Conservation (phyloP, 805 yeast genomes). For the Trichomonascus vanleenenianus region DNA sequence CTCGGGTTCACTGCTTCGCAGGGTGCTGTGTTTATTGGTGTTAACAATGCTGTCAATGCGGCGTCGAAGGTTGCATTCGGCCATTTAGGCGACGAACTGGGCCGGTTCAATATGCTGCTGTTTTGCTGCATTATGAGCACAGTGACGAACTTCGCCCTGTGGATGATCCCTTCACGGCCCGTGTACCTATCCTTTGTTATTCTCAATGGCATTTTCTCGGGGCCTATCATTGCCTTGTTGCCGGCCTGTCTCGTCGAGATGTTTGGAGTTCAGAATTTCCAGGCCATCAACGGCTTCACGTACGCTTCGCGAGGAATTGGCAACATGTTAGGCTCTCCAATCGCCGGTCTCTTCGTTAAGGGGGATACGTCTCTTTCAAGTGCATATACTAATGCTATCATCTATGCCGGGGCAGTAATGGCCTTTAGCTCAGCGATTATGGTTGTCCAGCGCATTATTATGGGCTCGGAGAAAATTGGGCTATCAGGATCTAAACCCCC, state of each 20-base stretch:
- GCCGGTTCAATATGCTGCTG: slow-evolving; percentile 48
- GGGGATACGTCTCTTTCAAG: slow-evolving; percentile 2
- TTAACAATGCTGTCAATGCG: slow-evolving; percentile 19
- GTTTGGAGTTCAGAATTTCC: slow-evolving; percentile 17
- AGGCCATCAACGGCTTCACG: slow-evolving; percentile 15
- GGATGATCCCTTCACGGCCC: slow-evolving; percentile 11
- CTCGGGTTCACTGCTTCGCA: slow-evolving; percentile 14
- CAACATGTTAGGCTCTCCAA: slow-evolving; percentile 17
- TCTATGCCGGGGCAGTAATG: slow-evolving; percentile 15
- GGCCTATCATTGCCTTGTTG: slow-evolving; percentile 15
- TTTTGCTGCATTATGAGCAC: slow-evolving; percentile 37
- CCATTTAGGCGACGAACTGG: slow-evolving; percentile 42
- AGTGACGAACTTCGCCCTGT: slow-evolving; percentile 40
- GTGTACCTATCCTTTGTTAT: slow-evolving; percentile 15
- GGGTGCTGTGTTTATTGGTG: slow-evolving; percentile 18
- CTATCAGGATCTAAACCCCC: too few species aligned
- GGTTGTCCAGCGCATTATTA: not conserved
- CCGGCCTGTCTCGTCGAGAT: slow-evolving; percentile 18
- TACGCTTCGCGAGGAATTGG: slow-evolving; percentile 17
- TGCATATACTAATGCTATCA: slow-evolving; percentile 10
- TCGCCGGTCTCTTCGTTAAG: slow-evolving; percentile 17
- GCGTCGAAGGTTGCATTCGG: slow-evolving; percentile 42
- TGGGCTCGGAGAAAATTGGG: not conserved
- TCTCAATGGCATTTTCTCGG: slow-evolving; percentile 16
- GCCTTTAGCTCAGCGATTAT: slow-evolving; percentile 3